Evolutionary conservation across 2,329 filamentous ascomycete species (phyloP).

Genomic region (Diplocarpon rosae): DNA sequence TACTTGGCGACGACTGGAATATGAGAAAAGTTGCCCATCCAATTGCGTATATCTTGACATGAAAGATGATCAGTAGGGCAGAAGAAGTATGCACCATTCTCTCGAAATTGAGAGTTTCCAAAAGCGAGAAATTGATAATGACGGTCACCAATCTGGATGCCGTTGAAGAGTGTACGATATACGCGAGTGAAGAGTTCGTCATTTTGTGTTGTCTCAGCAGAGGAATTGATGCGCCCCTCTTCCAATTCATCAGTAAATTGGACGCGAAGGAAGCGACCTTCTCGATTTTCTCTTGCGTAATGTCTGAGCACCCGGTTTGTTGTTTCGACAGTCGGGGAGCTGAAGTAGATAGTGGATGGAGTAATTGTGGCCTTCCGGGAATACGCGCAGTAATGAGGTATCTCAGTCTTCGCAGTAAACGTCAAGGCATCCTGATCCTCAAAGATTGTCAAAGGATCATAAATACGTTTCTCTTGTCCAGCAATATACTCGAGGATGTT

Average conservation of each 20-base stretch:
- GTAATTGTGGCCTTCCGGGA: constrained; percentile 72
- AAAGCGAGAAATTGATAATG: constrained; percentile 86
- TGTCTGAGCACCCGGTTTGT: constrained; percentile 79
- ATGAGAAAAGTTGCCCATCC: constrained; percentile 77
- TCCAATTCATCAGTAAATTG: constrained; percentile 76
- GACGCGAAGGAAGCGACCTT: constrained; percentile 77
- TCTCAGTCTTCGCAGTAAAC: constrained; percentile 36
- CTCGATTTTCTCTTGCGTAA: constrained; percentile 44
- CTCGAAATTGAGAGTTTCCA: constrained; percentile 88
- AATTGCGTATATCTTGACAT: constrained; percentile 65
- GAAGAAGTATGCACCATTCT: constrained; percentile 90
- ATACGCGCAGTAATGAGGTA: constrained; percentile 64
- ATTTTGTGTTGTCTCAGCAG: constrained; percentile 40
- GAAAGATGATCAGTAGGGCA: constrained; percentile 55
- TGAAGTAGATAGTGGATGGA: constrained; percentile 70
- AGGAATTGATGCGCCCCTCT: constrained; percentile 45
- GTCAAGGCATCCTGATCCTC: constrained; percentile 37
- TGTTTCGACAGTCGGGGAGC: constrained; percentile 68
- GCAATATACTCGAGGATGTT: constrained; percentile 65
- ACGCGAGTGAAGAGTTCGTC: constrained; percentile 67
- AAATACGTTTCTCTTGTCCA: constrained; percentile 49
- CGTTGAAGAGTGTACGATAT: constrained; percentile 58
- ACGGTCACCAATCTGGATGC: constrained; percentile 72
- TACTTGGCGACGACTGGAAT: constrained; percentile 83
- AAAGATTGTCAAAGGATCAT: constrained; percentile 66